A percentile compares a stretch with the other conserved stretches of the same genome.
Conservation (phyloP, 2,329 filamentous ascomycete species). For the Pseudogymnoascus sp. region DNA sequence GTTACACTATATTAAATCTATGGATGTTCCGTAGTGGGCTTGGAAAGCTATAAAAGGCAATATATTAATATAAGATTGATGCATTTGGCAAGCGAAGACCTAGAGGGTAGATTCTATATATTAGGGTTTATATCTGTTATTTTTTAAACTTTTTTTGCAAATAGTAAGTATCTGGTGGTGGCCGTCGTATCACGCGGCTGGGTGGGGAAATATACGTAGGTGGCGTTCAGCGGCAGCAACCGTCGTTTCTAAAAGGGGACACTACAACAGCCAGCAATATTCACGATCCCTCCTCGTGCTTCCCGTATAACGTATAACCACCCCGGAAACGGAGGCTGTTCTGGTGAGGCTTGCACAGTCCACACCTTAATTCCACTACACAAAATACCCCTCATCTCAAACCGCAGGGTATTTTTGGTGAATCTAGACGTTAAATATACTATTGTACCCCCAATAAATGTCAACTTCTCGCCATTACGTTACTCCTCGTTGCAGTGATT, state of each 20-base stretch:
- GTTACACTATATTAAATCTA: background rate
- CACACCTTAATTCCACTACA: background rate
- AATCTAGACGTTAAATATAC: background rate
- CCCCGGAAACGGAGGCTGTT: background rate
- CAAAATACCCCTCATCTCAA: background rate
- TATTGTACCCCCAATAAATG: background rate
- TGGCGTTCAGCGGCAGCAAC: background rate
- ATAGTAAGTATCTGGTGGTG: background rate
- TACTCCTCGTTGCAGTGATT: conserved; percentile 7
- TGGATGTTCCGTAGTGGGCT: background rate
- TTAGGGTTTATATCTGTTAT: background rate
- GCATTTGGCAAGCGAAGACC: background rate
- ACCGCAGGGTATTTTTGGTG: background rate
- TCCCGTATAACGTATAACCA: background rate
- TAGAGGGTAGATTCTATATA: background rate
- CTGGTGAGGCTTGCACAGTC: background rate
- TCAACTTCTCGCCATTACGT: background rate
- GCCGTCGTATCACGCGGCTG: background rate
- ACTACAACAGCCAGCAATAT: background rate
- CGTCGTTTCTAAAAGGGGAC: background rate
- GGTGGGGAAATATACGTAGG: background rate
- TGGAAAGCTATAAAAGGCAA: background rate
- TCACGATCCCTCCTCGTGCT: background rate
- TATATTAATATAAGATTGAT: background rate
- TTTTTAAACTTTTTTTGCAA: too few relatives aligned